Conservation (phyloP, 148 eudicot species). For the Heliamphora exappendiculata region DNA sequence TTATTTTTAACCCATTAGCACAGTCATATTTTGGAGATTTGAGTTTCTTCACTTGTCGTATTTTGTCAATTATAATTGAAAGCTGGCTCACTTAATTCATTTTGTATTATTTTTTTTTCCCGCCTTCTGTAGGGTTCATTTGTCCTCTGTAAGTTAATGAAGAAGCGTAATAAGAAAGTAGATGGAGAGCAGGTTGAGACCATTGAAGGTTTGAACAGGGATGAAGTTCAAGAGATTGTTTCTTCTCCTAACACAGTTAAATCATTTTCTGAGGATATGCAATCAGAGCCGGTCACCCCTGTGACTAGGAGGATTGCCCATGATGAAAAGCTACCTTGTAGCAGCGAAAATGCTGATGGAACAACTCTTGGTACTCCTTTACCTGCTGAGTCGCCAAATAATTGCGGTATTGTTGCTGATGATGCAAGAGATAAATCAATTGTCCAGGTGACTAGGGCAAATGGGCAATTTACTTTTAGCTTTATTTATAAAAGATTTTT, state of each 20-base stretch:
- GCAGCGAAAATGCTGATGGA: slow-evolving; percentile 24
- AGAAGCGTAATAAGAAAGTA: slow-evolving; percentile 50
- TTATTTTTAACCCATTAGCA: too few species aligned
- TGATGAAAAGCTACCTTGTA: slow-evolving; percentile 28
- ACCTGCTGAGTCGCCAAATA: slow-evolving; percentile 27
- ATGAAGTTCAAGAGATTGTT: slow-evolving; percentile 37
- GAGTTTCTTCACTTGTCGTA: too few species aligned
- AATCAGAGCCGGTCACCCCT: slow-evolving; percentile 43
- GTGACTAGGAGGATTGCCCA: slow-evolving; percentile 9
- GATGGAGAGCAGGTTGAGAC: slow-evolving; percentile 54
- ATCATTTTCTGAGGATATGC: slow-evolving; percentile 34
- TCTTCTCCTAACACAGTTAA: slow-evolving; percentile 36
- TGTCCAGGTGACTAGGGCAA: slow-evolving; percentile 38
- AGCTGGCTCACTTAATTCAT: neutral
- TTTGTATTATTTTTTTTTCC: neutral
- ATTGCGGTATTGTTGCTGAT: slow-evolving; percentile 18
- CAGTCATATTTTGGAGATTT: neutral
- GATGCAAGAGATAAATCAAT: slow-evolving; percentile 21
- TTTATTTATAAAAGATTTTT: neutral
- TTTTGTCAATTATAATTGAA: too few species aligned
- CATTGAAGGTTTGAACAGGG: slow-evolving; percentile 36
- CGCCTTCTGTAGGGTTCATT: slow-evolving; percentile 48
- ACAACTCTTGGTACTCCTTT: slow-evolving; percentile 20
- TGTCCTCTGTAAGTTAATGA: slow-evolving; percentile 80
- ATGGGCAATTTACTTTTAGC: neutral